phyloP scores from a whole-genome alignment of 2,329 filamentous ascomycete genomes.

The Magnaporthales sp. region DNA sequence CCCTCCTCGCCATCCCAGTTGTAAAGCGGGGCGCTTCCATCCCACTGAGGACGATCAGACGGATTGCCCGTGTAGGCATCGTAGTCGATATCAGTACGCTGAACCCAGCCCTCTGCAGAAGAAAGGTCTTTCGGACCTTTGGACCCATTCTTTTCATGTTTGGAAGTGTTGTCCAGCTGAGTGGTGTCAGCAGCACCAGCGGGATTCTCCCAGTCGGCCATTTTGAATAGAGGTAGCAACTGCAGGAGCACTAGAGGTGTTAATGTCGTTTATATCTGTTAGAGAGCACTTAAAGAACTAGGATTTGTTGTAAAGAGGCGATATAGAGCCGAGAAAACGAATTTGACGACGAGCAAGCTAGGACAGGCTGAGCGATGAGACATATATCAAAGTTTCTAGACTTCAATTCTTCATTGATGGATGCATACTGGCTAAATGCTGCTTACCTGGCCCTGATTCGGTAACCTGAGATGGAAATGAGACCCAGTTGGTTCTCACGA shows the following conservation, averaged over 20 bases:
- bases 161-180: slow-evolving; percentile 17
- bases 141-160: slow-evolving; percentile 17
- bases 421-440: neutral
- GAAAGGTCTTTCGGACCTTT: slow-evolving; percentile 13
- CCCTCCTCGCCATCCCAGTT: slow-evolving; percentile 81
- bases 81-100: slow-evolving; percentile 40
- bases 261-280: neutral
- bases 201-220: neutral
- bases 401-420: neutral
- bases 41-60: slow-evolving; percentile 28
- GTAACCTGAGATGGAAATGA: neutral
- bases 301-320: neutral
- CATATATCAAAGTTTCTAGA: neutral
- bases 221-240: neutral
- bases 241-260: neutral
- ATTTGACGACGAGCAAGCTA: neutral
- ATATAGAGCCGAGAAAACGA: neutral
- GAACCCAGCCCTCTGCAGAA: slow-evolving; percentile 33
- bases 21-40: slow-evolving; percentile 57
- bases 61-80: slow-evolving; percentile 17
- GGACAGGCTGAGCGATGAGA: neutral
- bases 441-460: neutral
- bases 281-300: neutral
- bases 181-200: neutral
- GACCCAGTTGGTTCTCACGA: neutral